Evolutionary conservation across 2,329 filamentous ascomycete genomes (phyloP), one percentile per base, ranked within the genome.

Genomic region (Geoglossum cookeanum): DNA sequence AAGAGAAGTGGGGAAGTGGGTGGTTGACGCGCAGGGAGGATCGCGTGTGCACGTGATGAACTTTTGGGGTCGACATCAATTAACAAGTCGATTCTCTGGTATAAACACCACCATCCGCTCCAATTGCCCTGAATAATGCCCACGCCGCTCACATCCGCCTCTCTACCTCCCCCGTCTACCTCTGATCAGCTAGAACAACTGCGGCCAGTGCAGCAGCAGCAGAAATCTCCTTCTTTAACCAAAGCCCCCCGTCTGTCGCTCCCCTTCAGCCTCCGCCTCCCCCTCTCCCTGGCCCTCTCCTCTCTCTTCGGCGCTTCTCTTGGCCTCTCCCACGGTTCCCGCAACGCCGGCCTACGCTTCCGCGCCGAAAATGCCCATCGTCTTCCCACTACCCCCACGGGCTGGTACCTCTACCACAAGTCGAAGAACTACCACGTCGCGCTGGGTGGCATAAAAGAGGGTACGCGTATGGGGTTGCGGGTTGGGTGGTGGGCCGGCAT

Each of bases 371-470:
- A 98, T 67, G 89, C 92, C 0, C 92, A 98, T 74, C 86, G 91
- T 62, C 81, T 96, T 60, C 92, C 92, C 22, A 82, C 80, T 3
- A 83, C 83, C 0, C 83, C 87, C 30, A 80, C 83, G 1, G 91
- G 89, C 17, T 98, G 92, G 92, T 98, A 91, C 68, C 79, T 97
- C n/a, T 98, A 98, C 70, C 91, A 97, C 74, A 96, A 96, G 72
- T 87, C 82, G 67, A 97, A 97, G 71, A 97, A 95, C 70, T 97
- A 98, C 72, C 81, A 88, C 64, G 78, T 85, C 55, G 83, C 87
- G 64, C 77, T 85, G 27, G 86, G 85, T 4, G 91, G 85, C 0
- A 73, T 94, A 17, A 80, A 80, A 56, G 88, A 94, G 65, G 92
- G 88, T 0, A 64, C 87, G 55, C 81, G 78, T 62, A 87, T 92